These are phyloP conservation scores for Anisodus acutangulus DNA, from an alignment of 257 asterid genomes.

Conservation along the genomic window DNA sequence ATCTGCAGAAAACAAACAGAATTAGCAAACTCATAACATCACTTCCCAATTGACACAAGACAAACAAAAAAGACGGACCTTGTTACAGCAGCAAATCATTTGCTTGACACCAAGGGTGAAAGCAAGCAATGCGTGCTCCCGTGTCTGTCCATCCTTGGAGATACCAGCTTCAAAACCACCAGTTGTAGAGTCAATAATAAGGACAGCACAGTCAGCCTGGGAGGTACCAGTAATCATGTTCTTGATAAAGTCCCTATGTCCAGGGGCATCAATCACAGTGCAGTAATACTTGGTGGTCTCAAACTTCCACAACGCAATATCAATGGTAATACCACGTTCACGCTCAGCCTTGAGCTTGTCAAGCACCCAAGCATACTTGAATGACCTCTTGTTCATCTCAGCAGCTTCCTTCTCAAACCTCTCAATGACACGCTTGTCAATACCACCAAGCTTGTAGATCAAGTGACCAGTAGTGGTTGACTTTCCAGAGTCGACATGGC, in stretches of 20 bases:
- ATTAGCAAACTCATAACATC: too few relatives aligned
- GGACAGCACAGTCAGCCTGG: constrained; percentile 87
- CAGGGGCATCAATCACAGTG: constrained; percentile 91
- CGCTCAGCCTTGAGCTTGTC: constrained; percentile 95
- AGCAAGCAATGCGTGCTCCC: constrained; percentile 83
- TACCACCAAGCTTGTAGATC: constrained; percentile 87
- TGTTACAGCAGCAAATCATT: constrained; percentile 86
- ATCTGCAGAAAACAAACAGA: too few relatives aligned
- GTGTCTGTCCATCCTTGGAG: constrained; percentile 89
- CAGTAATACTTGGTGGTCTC: constrained; percentile 91
- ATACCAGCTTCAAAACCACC: constrained; percentile 93
- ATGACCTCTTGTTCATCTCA: constrained; percentile 88
- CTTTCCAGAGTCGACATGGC: constrained; percentile 60
- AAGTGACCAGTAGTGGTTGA: constrained; percentile 59
- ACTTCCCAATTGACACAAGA: too few relatives aligned
- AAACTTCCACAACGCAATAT: constrained; percentile 87
- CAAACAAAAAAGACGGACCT: constrained; percentile 39
- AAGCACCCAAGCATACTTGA: constrained; percentile 89
- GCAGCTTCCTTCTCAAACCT: constrained; percentile 92
- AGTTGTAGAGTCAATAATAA: constrained; percentile 81
- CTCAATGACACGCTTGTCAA: constrained; percentile 84
- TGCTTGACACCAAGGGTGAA: constrained; percentile 85
- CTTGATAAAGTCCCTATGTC: constrained; percentile 85
- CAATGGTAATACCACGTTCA: constrained; percentile 87
- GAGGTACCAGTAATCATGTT: constrained; percentile 93